Evolutionary conservation across 129 eudicot species (phyloP), one percentile per base, ranked within the genome.

Genomic region (Helianthus tuberosus): DNA sequence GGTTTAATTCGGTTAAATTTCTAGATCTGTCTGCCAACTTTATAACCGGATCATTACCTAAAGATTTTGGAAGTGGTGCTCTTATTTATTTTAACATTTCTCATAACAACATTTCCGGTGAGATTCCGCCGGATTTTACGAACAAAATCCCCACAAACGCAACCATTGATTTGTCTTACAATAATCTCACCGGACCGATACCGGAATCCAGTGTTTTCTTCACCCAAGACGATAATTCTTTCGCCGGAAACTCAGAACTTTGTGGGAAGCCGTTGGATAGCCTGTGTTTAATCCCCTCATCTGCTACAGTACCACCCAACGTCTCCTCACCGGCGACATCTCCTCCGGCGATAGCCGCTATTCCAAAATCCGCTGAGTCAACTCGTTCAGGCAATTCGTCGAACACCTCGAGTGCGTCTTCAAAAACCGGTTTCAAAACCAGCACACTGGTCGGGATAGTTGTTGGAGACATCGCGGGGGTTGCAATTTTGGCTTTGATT

Each of bases 341-440:
- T 7, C 86, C 98, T 1, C 99, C 99, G 5, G 99, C 99, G 13
- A 83, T 95, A 4, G 99, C 99, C 50, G 99, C 96, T 41, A 95
- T 95, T 6, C 99, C 99, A 3, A 89, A 88, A 39, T 76, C 85
- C 14, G 79, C 84, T 3, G 74, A 76, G 39, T 73, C 79, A 5
- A 63, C 72, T 55, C 63, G 44, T 41, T 79, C 97, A 10, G 15
- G 25, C 15, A 69, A 48, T 54, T 84, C 89, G 27, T 43, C 83
- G 67, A 79, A 72, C 63, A 74, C 77, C 11, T 59, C 77, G 12
- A 17, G 44, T 36, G 53, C 74, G 6, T 71, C 86, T 1, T 75
- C 87, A 11, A 61, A 60, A 65, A 35, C 81, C 53, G 86, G 96
- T 14, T 82, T 95, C 3, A 82, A 49, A 79, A 27, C 88, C 8